Base-by-base conservation (phyloP, 352 stramenopile genomes). In the Globisporangium spinosum region DNA sequence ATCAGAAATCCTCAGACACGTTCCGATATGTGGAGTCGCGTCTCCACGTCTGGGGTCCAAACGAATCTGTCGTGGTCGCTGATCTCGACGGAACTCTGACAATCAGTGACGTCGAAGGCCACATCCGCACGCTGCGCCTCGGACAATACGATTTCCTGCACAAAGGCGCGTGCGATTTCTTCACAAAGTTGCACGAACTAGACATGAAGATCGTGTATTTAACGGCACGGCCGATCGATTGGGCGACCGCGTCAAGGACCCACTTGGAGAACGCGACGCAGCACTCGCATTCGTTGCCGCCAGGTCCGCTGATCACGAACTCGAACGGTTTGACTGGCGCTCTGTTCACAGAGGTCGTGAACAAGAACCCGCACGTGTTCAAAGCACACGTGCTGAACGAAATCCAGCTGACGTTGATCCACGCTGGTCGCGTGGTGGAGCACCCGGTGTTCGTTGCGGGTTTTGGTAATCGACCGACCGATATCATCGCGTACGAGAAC, bases 61-160 rank as follows among this genome's bases (percentile, higher is more conserved):
- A 94, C 61, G 87, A 93, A 65, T 91, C 83, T 17, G 78, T 87
- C n/a, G 80, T 93, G 29, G 83, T 95, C 17, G 85, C 84, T 13
- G 87, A 95, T 64, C 77, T 95, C 68, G 87, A 95, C 64, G 87
- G 87, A 17, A 95, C 87, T 22, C 77, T 95, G 49, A 95, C 87
- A 0, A 90, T 93, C 62, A 95, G 82, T 70, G 87, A 95, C 62
- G 83, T 95, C 13, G 87, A 95, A 68, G 87, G 87, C 54, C 87
- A 95, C 71, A 95, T 95, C 68, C 85, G 87, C 27, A 95, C 87
- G 8, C 73, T 95, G 29, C 83, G 87, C 13, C 77, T 95, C 10
- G 87, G 85, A 0, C 87, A 95, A 72, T 93, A 95, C 67, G 83
- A 95, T 68, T 95, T 88, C 53, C 67, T 95, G 23, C 87, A 95